Conservation (phyloP, 1,139 yeast species). For the Kodamaea derodonti region DNA sequence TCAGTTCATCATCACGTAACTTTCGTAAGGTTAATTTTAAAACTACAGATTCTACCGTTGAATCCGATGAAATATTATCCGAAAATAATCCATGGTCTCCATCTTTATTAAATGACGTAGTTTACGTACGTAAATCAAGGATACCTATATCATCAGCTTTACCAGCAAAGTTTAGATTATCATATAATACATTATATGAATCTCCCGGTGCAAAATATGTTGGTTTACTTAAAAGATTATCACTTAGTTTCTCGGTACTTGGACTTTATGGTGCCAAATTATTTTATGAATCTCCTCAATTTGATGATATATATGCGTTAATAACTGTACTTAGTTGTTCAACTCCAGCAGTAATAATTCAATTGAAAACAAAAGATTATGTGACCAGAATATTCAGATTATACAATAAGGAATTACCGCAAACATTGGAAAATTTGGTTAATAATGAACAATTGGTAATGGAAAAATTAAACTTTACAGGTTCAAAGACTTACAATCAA, state of each 20-base stretch:
- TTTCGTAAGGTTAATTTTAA: constrained; percentile 18
- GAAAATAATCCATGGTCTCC: constrained; percentile 51
- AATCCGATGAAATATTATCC: constrained; percentile 39
- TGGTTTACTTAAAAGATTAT: constrained; percentile 49
- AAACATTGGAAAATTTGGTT: constrained; percentile 59
- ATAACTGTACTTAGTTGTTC: constrained; percentile 36
- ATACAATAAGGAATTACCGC: constrained; percentile 60
- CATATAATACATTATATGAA: constrained; percentile 52
- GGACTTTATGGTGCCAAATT: constrained; percentile 56
- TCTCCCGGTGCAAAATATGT: constrained; percentile 56
- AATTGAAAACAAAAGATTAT: constrained; percentile 60
- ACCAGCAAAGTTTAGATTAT: constrained; percentile 44
- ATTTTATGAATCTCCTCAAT: constrained; percentile 52
- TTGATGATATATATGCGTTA: constrained; percentile 53
- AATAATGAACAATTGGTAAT: constrained; percentile 62
- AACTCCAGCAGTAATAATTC: constrained; percentile 48
- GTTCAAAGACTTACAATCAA: constrained; percentile 63
- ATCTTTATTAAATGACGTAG: constrained; percentile 36
- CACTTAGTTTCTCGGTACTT: constrained; percentile 51
- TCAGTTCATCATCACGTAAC: neutral
- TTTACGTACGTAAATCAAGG: constrained; percentile 24
- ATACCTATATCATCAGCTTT: constrained; percentile 23
- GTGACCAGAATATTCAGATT: constrained; percentile 71
- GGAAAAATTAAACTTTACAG: constrained; percentile 65
- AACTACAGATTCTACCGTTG: constrained; percentile 33